Evolutionary conservation across 176 grass and related monocot genomes (phyloP).

Genomic region (Otatea glauca): DNA sequence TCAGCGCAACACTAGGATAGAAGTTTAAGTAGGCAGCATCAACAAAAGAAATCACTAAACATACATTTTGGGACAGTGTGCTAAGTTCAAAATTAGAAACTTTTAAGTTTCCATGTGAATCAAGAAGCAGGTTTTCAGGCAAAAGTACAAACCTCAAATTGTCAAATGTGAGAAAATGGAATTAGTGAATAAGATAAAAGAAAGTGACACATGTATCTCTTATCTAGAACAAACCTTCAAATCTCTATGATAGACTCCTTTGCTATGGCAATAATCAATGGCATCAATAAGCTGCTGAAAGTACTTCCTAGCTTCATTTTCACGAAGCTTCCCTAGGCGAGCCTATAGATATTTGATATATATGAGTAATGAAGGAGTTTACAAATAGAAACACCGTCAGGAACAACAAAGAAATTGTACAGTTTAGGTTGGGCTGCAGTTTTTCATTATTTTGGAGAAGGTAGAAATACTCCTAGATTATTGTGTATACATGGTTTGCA

Average conservation of each 20-base stretch:
- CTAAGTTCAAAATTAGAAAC: constrained; percentile 94
- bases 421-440: too few relatives aligned
- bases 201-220: background rate
- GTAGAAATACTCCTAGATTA: too few relatives aligned
- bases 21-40: constrained; percentile 17
- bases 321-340: constrained; percentile 63
- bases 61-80: constrained; percentile 79
- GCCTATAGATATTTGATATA: constrained; percentile 58
- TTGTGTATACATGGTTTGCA: too few relatives aligned
- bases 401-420: too few relatives aligned
- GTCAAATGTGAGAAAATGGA: constrained; percentile 25
- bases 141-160: constrained; percentile 46
- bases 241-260: constrained; percentile 94
- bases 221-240: constrained; percentile 69
- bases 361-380: too few relatives aligned
- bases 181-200: background rate
- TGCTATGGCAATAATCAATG: constrained; percentile 89
- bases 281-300: constrained; percentile 94
- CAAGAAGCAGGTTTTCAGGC: constrained; percentile 93
- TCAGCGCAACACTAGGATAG: constrained; percentile 32
- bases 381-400: too few relatives aligned
- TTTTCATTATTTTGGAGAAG: too few relatives aligned
- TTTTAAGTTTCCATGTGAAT: constrained; percentile 71
- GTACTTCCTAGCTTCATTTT: constrained; percentile 72
- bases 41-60: constrained; percentile 37